phyloP scores from a whole-genome alignment of 257 asterid species.

The Nicotiana undulata region DNA sequence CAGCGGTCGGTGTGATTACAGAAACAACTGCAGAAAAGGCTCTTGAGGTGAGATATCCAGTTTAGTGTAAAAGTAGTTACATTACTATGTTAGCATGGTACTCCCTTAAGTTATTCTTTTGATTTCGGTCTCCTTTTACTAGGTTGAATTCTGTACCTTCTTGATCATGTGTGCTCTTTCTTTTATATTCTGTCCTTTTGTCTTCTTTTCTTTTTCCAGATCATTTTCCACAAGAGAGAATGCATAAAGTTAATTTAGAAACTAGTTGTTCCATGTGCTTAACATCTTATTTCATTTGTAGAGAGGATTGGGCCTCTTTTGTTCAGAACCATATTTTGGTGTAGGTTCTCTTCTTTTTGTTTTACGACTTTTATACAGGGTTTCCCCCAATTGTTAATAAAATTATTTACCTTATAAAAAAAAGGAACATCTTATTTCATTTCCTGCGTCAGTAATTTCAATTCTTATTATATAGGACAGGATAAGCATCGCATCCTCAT shows the following conservation, averaged over 20 bases:
- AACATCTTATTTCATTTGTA: background rate
- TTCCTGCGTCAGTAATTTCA: too few species aligned
- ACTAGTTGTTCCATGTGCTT: background rate
- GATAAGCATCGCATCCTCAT: too few species aligned
- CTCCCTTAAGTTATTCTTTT: background rate
- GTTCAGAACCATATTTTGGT: too few species aligned
- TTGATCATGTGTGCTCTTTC: background rate
- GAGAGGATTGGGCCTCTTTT: too few species aligned
- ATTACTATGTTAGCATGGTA: background rate
- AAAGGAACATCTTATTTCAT: too few species aligned
- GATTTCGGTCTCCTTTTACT: background rate
- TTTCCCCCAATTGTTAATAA: too few species aligned
- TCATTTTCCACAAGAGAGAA: background rate
- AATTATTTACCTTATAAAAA: too few species aligned
- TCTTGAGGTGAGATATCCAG: slow-evolving; percentile 65
- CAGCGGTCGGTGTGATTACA: slow-evolving; percentile 96
- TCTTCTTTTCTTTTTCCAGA: background rate
- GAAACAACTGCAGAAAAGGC: slow-evolving; percentile 99
- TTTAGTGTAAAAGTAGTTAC: slow-evolving; percentile 1
- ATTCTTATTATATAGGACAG: too few species aligned
- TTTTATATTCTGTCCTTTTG: background rate
- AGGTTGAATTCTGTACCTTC: background rate
- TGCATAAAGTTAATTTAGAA: background rate
- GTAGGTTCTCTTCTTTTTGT: too few species aligned
- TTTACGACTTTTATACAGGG: too few species aligned